These are phyloP conservation scores for Boletus semigastroideus DNA, from an alignment of 1,284 basidiomycete species.

Conservation along the genomic window DNA sequence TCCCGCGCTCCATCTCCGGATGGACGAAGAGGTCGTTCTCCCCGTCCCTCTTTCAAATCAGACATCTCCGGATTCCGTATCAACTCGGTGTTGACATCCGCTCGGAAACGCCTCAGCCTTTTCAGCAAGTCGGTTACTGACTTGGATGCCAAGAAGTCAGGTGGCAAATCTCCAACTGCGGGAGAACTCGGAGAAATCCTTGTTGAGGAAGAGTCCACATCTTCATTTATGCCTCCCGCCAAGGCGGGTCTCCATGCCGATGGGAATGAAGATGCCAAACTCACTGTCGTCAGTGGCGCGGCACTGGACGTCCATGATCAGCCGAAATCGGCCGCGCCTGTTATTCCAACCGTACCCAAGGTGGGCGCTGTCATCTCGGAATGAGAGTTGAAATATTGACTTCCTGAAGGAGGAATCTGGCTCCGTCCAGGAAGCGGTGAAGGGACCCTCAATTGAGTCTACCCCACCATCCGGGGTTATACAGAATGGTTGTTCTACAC, in stretches of 20 bases:
- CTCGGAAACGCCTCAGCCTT: conserved; percentile 59
- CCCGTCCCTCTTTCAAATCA: conserved; percentile 49
- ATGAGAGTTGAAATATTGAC: conserved; percentile 9
- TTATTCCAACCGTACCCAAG: conserved; percentile 5
- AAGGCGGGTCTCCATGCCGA: conserved; percentile 14
- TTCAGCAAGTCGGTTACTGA: conserved; percentile 40
- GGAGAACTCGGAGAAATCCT: conserved; percentile 69
- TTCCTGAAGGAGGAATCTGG: conserved; percentile 2
- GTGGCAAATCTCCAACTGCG: conserved; percentile 39
- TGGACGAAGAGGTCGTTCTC: conserved; percentile 40
- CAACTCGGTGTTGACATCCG: conserved; percentile 42
- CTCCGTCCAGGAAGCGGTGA: background rate
- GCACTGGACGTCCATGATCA: conserved; percentile 12
- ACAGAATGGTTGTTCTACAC: background rate
- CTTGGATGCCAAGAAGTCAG: conserved; percentile 33
- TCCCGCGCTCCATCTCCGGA: conserved; percentile 27
- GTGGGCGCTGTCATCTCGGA: conserved; percentile 10
- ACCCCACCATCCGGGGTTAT: conserved; percentile 11
- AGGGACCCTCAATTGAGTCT: conserved; percentile 22
- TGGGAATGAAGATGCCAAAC: conserved; percentile 11
- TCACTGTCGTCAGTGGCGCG: conserved; percentile 4
- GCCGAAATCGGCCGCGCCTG: conserved; percentile 1
- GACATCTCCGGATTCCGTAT: conserved; percentile 38
- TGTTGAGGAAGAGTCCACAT: conserved; percentile 43
- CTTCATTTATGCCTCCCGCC: conserved; percentile 4